Conservation (phyloP, 2,329 filamentous ascomycete genomes). For the Tetracladium maxilliforme region DNA sequence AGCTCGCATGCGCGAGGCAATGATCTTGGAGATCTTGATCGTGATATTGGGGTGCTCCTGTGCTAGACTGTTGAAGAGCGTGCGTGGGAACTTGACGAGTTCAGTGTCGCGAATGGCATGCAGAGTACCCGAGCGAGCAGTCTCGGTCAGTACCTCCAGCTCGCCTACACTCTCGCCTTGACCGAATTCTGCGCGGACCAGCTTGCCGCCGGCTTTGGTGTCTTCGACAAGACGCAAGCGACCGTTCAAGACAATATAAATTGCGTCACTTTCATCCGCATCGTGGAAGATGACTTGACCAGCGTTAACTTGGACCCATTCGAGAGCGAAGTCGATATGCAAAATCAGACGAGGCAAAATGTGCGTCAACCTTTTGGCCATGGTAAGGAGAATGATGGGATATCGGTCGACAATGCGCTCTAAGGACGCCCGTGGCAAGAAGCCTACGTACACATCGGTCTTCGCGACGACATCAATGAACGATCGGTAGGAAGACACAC, state of each 20-base stretch:
- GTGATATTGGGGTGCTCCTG: conserved; percentile 96
- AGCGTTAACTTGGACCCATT: conserved; percentile 95
- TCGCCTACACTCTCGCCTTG: conserved; percentile 97
- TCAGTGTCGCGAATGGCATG: conserved; percentile 96
- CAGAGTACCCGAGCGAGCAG: conserved; percentile 73
- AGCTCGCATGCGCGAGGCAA: conserved; percentile 85
- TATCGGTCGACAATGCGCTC: conserved; percentile 89
- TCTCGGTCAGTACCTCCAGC: conserved; percentile 92
- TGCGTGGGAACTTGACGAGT: conserved; percentile 88
- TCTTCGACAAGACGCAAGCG: conserved; percentile 76
- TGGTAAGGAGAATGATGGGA: conserved; percentile 81
- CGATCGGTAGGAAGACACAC: conserved; percentile 85
- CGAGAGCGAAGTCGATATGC: conserved; percentile 94
- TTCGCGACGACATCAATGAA: conserved; percentile 96
- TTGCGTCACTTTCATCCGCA: conserved; percentile 90
- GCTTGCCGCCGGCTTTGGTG: conserved; percentile 65
- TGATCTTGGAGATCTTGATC: conserved; percentile 98
- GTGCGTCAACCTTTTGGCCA: conserved; percentile 88
- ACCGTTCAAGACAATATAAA: conserved; percentile 94
- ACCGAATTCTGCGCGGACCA: conserved; percentile 80
- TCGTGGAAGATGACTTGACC: conserved; percentile 92
- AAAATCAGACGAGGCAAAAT: conserved; percentile 79
- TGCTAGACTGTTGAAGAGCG: conserved; percentile 91
- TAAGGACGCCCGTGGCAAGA: conserved; percentile 70
- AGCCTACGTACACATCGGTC: conserved; percentile 96